A percentile compares a stretch with the other conserved stretches of the same genome.
Evolutionary conservation across 352 stramenopile species (phyloP).

Genomic region (Pythium brassicae): DNA sequence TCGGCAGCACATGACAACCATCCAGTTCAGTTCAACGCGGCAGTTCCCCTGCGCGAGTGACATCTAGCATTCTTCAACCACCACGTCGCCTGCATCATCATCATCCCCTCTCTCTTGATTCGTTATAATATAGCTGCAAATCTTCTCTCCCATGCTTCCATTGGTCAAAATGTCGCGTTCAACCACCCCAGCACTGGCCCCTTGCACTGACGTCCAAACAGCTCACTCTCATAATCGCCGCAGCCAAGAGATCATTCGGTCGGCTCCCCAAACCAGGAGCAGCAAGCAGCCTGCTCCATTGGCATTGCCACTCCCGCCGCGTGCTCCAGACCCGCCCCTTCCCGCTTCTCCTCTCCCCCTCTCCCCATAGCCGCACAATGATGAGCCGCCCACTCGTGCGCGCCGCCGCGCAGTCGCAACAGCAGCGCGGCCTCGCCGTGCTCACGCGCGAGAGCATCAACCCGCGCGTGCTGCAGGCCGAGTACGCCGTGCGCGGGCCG

Average conservation of each 20-base stretch:
- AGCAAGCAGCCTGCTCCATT: too few species aligned
- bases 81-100: too few species aligned
- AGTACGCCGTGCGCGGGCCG: conserved; percentile 88
- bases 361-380: neutral
- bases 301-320: conserved; percentile 6
- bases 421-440: conserved; percentile 49
- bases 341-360: neutral
- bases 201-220: conserved; percentile 7
- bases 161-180: conserved; percentile 1
- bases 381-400: conserved; percentile 8
- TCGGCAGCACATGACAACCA: too few species aligned
- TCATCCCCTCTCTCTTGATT: neutral
- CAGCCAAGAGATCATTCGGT: conserved; percentile 4
- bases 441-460: conserved; percentile 80
- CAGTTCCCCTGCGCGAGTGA: too few species aligned
- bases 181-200: neutral
- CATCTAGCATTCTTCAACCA: too few species aligned
- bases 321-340: neutral
- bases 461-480: conserved; percentile 64
- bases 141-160: neutral
- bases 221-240: conserved; percentile 1
- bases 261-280: neutral
- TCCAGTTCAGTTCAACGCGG: too few species aligned
- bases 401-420: conserved; percentile 1
- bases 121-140: neutral